Conservation (phyloP, 2,329 filamentous ascomycete genomes). For the Diplocarpon rosae region DNA sequence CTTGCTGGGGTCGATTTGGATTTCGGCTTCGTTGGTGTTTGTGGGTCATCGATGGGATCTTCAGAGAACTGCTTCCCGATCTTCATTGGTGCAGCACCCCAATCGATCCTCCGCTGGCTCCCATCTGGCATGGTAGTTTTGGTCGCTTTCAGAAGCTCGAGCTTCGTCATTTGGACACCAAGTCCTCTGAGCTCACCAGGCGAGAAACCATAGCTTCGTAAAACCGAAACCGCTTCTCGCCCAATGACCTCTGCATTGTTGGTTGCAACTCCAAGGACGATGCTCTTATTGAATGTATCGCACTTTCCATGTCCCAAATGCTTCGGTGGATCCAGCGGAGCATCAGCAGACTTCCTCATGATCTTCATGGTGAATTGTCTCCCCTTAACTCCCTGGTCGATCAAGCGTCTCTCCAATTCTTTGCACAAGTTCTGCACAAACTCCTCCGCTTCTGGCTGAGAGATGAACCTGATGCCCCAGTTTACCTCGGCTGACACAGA, state of each 20-base stretch:
- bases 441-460: conserved; percentile 82
- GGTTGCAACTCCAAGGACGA: conserved; percentile 73
- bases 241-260: conserved; percentile 60
- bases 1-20: conserved; percentile 18
- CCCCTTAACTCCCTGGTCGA: conserved; percentile 78
- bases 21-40: conserved; percentile 29
- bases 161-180: conserved; percentile 85
- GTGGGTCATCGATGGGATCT: conserved; percentile 40
- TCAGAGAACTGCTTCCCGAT: conserved; percentile 30
- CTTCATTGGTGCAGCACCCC: conserved; percentile 40
- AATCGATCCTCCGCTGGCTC: conserved; percentile 70
- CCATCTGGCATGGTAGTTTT: conserved; percentile 47
- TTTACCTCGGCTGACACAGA: conserved; percentile 96
- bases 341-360: conserved; percentile 77
- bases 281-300: conserved; percentile 85
- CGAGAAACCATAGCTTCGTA: conserved; percentile 72
- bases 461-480: conserved; percentile 94
- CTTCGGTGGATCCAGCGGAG: conserved; percentile 83
- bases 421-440: conserved; percentile 78
- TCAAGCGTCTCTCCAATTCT: conserved; percentile 69
- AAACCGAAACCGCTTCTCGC: conserved; percentile 74
- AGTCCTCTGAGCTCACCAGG: conserved; percentile 89
- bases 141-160: conserved; percentile 63
- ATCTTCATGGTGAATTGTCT: conserved; percentile 88
- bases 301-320: conserved; percentile 93